Conservation (phyloP, 768 basidiomycete genomes). For the Agaricus bisporus region DNA sequence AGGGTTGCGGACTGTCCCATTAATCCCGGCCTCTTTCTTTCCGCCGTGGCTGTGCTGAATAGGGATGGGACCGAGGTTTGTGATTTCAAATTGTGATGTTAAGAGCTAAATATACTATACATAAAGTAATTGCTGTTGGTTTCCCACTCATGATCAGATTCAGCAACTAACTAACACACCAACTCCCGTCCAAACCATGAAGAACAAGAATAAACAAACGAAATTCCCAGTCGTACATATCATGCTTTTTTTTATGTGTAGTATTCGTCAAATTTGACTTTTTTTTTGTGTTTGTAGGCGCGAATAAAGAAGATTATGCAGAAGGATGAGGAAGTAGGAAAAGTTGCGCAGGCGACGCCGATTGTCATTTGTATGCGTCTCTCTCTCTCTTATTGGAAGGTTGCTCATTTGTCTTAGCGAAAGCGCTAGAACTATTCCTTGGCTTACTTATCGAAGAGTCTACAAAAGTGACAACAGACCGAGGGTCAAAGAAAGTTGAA, state of each 20-base stretch:
- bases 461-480: constrained; percentile 67
- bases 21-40: no score
- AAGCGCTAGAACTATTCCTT: constrained; percentile 91
- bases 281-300: constrained; percentile 44
- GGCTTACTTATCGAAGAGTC: constrained; percentile 78
- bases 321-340: constrained; percentile 98
- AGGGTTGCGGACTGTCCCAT: no score
- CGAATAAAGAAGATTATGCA: constrained; percentile 99
- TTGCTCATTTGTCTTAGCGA: constrained; percentile 46
- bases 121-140: no score
- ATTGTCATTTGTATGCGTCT: constrained; percentile 84
- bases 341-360: constrained; percentile 94
- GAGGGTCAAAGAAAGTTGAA: constrained; percentile 86
- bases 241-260: background rate
- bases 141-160: no score
- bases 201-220: constrained; percentile 87
- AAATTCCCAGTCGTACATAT: constrained; percentile 82
- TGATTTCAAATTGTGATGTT: no score
- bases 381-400: background rate
- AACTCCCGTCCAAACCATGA: constrained; percentile 47
- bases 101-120: no score
- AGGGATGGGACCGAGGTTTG: no score
- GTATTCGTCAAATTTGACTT: background rate
- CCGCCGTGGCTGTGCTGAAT: no score
- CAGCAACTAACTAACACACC: no score